These are phyloP conservation scores for Firmiana major DNA, from an alignment of 345 rosid species.

Conservation along the genomic window DNA sequence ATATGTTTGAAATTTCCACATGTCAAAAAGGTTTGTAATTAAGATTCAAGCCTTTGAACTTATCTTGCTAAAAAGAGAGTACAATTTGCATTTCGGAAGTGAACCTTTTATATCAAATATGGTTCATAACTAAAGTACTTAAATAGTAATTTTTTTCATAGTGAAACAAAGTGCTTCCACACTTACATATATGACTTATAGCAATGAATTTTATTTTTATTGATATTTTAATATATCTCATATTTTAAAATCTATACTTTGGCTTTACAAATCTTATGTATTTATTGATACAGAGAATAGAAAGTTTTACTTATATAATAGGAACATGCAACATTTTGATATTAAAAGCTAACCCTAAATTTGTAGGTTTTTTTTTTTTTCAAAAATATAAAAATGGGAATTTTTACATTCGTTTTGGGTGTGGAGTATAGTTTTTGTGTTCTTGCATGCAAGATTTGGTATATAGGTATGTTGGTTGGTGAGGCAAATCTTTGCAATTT, in stretches of 20 bases:
- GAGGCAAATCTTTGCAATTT: not conserved
- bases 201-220: no score
- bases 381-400: no score
- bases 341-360: not conserved
- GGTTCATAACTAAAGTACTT: no score
- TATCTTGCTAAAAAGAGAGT: not conserved
- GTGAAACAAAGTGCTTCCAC: no score
- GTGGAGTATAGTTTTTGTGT: not conserved
- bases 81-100: not conserved
- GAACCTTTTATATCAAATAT: no score
- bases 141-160: no score
- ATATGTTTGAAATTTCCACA: no score
- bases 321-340: not conserved
- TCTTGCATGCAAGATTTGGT: not conserved
- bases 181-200: no score
- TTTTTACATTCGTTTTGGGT: not conserved
- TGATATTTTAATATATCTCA: no score
- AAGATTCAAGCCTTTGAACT: not conserved
- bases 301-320: no score
- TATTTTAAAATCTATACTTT: no score
- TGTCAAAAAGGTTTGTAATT: not conserved
- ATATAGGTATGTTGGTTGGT: not conserved
- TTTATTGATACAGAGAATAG: not conserved
- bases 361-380: no score
- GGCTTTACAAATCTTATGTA: not conserved